A percentile compares a stretch with the other conserved stretches of the same genome.
Evolutionary conservation across 495 filamentous ascomycete genomes (phyloP).

Genomic region (Pyrenula aspistea): DNA sequence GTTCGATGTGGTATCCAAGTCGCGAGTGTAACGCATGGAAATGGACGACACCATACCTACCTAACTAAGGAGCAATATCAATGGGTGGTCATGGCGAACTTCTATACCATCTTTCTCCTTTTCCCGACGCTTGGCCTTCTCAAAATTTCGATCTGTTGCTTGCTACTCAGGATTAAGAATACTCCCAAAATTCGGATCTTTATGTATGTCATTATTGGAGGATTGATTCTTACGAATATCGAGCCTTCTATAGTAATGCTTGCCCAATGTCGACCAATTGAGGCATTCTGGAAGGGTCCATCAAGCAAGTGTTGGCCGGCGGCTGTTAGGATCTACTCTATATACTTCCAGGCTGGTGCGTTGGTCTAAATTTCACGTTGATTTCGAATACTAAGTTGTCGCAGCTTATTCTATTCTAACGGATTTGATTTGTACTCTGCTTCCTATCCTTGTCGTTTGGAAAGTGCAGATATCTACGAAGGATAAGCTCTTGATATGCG

Average conservation of each 20-base stretch:
- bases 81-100: background rate
- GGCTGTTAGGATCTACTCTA: background rate
- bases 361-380: background rate
- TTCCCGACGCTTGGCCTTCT: background rate
- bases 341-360: background rate
- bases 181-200: background rate
- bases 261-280: background rate
- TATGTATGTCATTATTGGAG: background rate
- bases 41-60: background rate
- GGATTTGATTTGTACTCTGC: background rate
- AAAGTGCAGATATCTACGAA: background rate
- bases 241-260: background rate
- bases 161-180: background rate
- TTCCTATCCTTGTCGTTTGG: background rate
- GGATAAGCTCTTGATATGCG: background rate
- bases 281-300: background rate
- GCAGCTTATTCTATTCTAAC: background rate
- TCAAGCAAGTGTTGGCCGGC: background rate
- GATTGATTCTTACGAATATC: background rate
- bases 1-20: background rate
- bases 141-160: background rate
- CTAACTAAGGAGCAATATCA: background rate
- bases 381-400: background rate
- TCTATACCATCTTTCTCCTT: background rate
- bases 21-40: background rate